A percentile compares a stretch with the other conserved stretches of the same genome.
phyloP scores from a whole-genome alignment of 2,329 filamentous ascomycete species.

The Fusarium sp. region DNA sequence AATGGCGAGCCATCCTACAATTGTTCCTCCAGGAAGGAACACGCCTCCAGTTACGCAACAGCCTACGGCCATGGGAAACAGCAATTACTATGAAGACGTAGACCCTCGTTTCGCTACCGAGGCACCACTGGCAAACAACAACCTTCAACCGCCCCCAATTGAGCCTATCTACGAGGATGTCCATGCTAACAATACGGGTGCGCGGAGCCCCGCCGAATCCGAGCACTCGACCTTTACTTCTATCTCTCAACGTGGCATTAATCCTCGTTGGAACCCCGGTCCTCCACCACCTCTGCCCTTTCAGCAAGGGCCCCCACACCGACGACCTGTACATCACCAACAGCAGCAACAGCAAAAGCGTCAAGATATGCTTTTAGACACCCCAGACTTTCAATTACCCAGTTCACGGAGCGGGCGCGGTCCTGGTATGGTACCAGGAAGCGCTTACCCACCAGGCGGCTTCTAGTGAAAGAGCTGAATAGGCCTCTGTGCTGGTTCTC shows the following conservation, averaged over 20 bases:
- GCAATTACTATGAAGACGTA: constrained; percentile 89
- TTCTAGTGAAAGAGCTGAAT: constrained; percentile 42
- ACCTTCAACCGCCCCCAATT: constrained; percentile 48
- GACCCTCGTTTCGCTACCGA: constrained; percentile 83
- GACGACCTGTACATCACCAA: constrained; percentile 63
- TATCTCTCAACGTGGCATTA: constrained; percentile 87
- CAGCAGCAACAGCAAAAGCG: constrained; percentile 70
- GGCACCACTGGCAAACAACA: constrained; percentile 48
- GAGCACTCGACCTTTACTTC: constrained; percentile 90
- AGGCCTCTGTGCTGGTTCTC: constrained; percentile 3
- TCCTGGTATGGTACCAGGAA: constrained; percentile 63
- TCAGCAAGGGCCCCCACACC: constrained; percentile 57
- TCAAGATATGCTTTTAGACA: constrained; percentile 81
- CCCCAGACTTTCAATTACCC: constrained; percentile 87
- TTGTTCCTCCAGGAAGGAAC: constrained; percentile 54
- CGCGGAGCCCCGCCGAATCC: constrained; percentile 79
- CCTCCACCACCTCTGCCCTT: constrained; percentile 59
- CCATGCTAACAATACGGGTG: constrained; percentile 61
- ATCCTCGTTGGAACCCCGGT: constrained; percentile 83
- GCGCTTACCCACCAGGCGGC: constrained; percentile 61
- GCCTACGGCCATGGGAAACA: constrained; percentile 43
- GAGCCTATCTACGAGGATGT: constrained; percentile 71
- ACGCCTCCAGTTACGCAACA: constrained; percentile 50
- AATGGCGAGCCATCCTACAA: constrained; percentile 50
- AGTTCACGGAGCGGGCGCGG: constrained; percentile 53